Conservation (phyloP, 2,329 filamentous ascomycete species). For the Alternaria panax region DNA sequence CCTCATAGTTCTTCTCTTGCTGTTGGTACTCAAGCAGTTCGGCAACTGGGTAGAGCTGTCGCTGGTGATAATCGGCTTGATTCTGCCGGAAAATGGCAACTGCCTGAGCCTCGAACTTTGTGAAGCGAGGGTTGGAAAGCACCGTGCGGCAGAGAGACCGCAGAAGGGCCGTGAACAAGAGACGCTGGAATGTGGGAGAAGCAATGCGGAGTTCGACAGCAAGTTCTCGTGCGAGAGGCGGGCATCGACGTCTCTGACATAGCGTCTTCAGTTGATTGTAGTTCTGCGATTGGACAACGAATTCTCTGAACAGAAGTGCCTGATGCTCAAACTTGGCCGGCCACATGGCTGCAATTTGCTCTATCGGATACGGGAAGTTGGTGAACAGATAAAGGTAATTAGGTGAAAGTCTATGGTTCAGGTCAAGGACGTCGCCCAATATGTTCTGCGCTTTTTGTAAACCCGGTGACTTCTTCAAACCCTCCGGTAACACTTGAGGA, state of each 20-base stretch:
- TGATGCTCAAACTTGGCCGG: slow-evolving; percentile 45
- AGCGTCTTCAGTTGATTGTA: slow-evolving; percentile 15
- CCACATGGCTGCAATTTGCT: slow-evolving; percentile 35
- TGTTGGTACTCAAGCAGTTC: background rate
- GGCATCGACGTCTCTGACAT: slow-evolving; percentile 50
- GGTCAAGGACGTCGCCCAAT: slow-evolving; percentile 55
- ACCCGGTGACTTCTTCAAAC: slow-evolving; percentile 48
- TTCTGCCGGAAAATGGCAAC: slow-evolving; percentile 12
- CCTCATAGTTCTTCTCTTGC: slow-evolving; percentile 9
- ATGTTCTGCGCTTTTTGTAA: slow-evolving; percentile 43
- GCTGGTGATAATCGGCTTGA: slow-evolving; percentile 15
- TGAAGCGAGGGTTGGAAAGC: background rate
- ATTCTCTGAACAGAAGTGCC: slow-evolving; percentile 40
- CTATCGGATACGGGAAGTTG: slow-evolving; percentile 55
- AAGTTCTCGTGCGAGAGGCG: slow-evolving; percentile 66
- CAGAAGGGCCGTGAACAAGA: slow-evolving; percentile 62
- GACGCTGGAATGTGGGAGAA: slow-evolving; percentile 62
- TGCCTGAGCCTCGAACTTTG: slow-evolving; percentile 16
- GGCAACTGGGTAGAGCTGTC: background rate
- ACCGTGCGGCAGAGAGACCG: slow-evolving; percentile 51
- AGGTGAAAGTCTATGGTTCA: slow-evolving; percentile 54
- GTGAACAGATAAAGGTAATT: slow-evolving; percentile 56
- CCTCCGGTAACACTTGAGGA: slow-evolving; percentile 45
- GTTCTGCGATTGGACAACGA: slow-evolving; percentile 51
- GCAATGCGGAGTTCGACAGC: slow-evolving; percentile 55